Evolutionary conservation across 2,329 filamentous ascomycete species (phyloP), one percentile per base, ranked within the genome.

Genomic region (Atkinsonella hypoxylon): DNA sequence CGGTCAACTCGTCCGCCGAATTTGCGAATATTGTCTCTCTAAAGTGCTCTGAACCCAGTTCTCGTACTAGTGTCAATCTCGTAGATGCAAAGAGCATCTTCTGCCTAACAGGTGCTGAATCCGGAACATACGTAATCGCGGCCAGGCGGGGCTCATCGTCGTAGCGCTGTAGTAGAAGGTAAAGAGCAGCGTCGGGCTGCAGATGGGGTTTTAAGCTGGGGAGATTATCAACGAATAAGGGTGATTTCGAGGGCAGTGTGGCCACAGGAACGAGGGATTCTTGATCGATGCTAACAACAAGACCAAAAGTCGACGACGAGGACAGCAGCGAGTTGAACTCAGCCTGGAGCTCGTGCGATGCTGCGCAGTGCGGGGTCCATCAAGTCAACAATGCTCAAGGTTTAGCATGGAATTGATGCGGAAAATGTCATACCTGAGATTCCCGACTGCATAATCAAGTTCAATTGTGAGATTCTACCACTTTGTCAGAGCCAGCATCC

Each of bases 11-110:
- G 18, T 80, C 77, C 22, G 81, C 70, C 40, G 75, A 78, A 1
- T 85, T 91, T 11, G 77, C 79, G 62, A 90, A 89, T 41, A 91
- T 73, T 22, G 79, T 85, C 64, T 90, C 85, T 48, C 83, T 73
- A 67, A 93, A 91, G 60, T 88, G 77, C 64, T 93, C 87, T 49
- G 81, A 78, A 44, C 88, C 87, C 10, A 93, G 74, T 67, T 91
- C 86, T 41, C 87, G 78, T 47, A 84, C 78, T 1, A 93, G 75
- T 0, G 86, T 87, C 58, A 90, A 72, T 10, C 86, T 78, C 30
- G 87, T 90, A 22, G 82, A 79, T 6, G 87, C 87, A 65, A 91
- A 90, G 20, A 93, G 77, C 83, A 88, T 93, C 74, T 93, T 93
- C 64, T 89, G 84, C 39, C 87, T 82, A 51, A 93, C 87, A 30